Base-by-base conservation (phyloP, 805 yeast genomes). In the Grigorovia humatica region DNA sequence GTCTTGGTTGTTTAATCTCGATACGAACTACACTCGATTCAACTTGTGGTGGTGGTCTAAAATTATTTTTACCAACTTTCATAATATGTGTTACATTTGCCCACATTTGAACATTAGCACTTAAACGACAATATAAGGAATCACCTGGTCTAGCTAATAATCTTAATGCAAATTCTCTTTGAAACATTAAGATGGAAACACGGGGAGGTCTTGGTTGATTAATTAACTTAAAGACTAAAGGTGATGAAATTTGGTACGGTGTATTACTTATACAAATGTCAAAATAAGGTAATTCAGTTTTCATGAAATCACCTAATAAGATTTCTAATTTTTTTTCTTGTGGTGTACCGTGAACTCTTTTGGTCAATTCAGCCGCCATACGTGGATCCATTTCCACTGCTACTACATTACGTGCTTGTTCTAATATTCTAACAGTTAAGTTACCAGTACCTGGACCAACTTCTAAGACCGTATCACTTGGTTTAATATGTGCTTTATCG, bases 361-460 rank as follows among this genome's bases (percentile, higher is more conserved):
- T 93, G 11, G 97, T 88, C 61, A 93, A 75, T 70, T 93, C 99
- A 0, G 98, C 98, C 2, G 98, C 99, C 99, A 93, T 93, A 72
- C 97, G 77, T n/a, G 99, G 99, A 71, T 93, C 99, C 88, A 90
- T 90, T 72, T 93, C 99, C 50, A 87, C 93, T 0, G 98, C 99
- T 47, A 88, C 79, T n/a, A 91, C 97, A 60, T 88, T 89, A 52
- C 87, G 77, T 0, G 97, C 98, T 67, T 89, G 85, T 60, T 91
- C 97, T 51, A 93, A 70, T 41, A 93, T 93, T 55, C 95, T 77
- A 41, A 91, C 95, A 0, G 99, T 93, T 70, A 93, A 76, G 63
- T 93, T 93, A 73, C 99, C 99, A 0, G 99, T 93, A 80, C 99
- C 99, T 2, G 99, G 99, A 62, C 99, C 99, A 49, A 93, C 96